A percentile compares a stretch with the other conserved stretches of the same genome.
Evolutionary conservation across 331 rosid genomes (phyloP).

Genomic region (Malus hybrid): DNA sequence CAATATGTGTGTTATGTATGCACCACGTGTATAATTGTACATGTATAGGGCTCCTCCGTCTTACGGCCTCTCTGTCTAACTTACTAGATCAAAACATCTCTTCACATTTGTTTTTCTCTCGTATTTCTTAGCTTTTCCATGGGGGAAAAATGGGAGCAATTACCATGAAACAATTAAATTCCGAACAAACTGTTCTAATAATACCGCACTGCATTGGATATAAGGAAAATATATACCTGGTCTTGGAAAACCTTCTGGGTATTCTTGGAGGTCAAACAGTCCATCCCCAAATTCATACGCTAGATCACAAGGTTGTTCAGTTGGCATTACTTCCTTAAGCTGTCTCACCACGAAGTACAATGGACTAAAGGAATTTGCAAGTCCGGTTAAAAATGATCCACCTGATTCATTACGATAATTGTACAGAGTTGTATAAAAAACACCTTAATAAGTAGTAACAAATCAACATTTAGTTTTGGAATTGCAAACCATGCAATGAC

Average conservation of each 20-base stretch:
- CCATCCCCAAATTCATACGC: conserved; percentile 89
- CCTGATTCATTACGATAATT: conserved; percentile 32
- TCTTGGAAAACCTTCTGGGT: conserved; percentile 72
- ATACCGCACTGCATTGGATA: neutral
- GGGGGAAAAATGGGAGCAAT: neutral
- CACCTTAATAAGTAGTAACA: neutral
- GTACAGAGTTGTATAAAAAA: neutral
- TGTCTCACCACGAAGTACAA: conserved; percentile 62
- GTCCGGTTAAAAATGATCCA: conserved; percentile 42
- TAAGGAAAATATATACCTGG: conserved; percentile 32
- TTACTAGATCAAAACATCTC: neutral
- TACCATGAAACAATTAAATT: neutral
- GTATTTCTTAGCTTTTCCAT: neutral
- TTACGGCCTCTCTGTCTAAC: too few relatives aligned
- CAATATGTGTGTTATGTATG: neutral
- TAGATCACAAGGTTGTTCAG: conserved; percentile 85
- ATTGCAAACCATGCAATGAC: neutral
- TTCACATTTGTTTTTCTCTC: neutral
- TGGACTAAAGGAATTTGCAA: conserved; percentile 53
- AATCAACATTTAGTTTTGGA: neutral
- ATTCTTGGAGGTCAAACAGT: conserved; percentile 43
- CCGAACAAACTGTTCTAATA: neutral
- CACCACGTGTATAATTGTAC: neutral
- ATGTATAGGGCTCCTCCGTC: neutral
- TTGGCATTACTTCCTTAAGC: conserved; percentile 77